Evolutionary conservation across 768 basidiomycete species (phyloP), one percentile per base, ranked within the genome.

Genomic region (Pleurotus citrinopileatus): DNA sequence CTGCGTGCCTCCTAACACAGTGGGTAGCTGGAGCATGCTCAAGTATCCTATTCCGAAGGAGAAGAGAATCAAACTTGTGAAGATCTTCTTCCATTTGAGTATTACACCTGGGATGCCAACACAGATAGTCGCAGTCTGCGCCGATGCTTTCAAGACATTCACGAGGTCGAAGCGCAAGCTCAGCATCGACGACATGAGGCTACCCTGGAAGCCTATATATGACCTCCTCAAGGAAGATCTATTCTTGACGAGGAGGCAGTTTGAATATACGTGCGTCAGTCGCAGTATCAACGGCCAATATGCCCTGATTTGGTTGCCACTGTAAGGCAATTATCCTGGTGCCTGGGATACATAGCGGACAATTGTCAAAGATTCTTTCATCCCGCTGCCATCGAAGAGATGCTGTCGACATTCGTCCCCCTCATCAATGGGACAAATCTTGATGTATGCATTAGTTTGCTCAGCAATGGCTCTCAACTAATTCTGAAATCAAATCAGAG

Each of bases 31-130:
- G 91, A 68, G 72, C 42, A 85, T 85, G 74, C 78, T 94, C 66
- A 90, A 91, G 63, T 94, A 93, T 63, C 92, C 90, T 29, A 86
- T 95, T 62, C 90, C 89, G 53, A 86, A 87, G 64, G 83, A 84
- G 56, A 86, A 83, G 61, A 78, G 92, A 53, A 82, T 93, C 51
- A 75, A 72, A 37, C 73, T 95, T 26, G 84, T 86, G 43, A 87
- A 83, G 67, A 70, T 95, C 3, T 94, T 89, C 70, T 95, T 86
- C 64, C 79, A 89, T 66, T 63, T 94, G 32, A 80, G 82, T 65
- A 79, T 83, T 42, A 81, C 77, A n/a, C 89, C 91, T 12, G 90
- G 89, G 43, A 83, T 91, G 81, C 78, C 89, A 4, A 76, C 76
- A 26, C 81, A 85, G 54, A 72, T 88, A 19, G 77, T 92, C 53